Base-by-base conservation (phyloP, 2,329 filamentous ascomycete genomes). In the Penicillium sp. region DNA sequence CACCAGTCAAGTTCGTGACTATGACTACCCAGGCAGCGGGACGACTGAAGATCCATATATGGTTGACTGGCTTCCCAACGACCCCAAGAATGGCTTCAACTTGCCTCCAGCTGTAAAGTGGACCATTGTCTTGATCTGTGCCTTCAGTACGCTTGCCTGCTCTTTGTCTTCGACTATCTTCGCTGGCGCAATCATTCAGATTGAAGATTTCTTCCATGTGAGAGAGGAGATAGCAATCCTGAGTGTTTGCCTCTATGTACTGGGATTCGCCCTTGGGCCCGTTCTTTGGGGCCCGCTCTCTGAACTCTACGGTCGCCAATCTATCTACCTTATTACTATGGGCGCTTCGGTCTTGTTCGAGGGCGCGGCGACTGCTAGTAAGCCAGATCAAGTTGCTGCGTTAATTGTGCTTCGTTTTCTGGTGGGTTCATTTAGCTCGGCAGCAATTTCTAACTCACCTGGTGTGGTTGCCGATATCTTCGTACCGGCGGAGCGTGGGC, bases 401-500 rank as follows among this genome's bases (percentile, higher is more conserved):
- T 75, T 90, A 4, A 70, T 89, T 27, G 78, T 87, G 13, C 74
- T 88, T n/a, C 81, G 87, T 45, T 88, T 89, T 75, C 83, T 88
- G 54, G 81, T 82, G 3, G 83, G 84, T 26, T 72, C 82, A 7
- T 86, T 86, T 65, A 84, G 83, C 4, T 81, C 82, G 1, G 83
- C 81, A 5, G 80, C 83, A 7, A 72, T 86, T 58, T 85, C 82
- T 19, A 86, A 87, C 66, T 79, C 81, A 7, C 82, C 82, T 0
- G 84, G 82, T 39, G 82, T 84, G 14, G 81, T 85, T 56, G 81
- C 83, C 3, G 84, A 86, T 64, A 82, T 84, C 67, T 85, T 84
- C 61, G 66, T 74, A 3, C 78, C 79, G 2, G 65, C 73, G 0
- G 74, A 84, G 45, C 73, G 83, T 54, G 83, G 83, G 51, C 58